A percentile compares a stretch with the other conserved stretches of the same genome.
phyloP scores from a whole-genome alignment of 345 rosid species.

The Microcos paniculata region DNA sequence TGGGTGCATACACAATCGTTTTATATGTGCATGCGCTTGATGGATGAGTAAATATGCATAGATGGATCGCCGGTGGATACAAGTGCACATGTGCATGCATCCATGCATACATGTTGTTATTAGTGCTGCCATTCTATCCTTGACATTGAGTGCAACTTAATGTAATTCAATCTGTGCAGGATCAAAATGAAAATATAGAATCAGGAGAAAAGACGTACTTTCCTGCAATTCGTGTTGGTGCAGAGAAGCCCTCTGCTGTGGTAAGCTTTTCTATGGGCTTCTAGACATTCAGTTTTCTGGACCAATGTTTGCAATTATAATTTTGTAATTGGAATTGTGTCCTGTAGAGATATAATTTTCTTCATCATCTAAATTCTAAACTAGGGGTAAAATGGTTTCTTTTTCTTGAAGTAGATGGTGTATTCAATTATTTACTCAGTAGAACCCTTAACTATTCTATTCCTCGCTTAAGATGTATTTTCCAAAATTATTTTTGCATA shows the following conservation, averaged over 20 bases:
- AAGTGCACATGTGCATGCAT: not conserved
- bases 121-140: not conserved
- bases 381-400: not conserved
- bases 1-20: not conserved
- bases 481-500: not conserved
- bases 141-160: not conserved
- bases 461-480: not conserved
- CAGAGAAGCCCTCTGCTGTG: constrained; percentile 65
- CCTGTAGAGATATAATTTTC: not conserved
- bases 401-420: not conserved
- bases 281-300: not conserved
- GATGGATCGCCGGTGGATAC: not conserved
- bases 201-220: constrained; percentile 88
- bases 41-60: not conserved
- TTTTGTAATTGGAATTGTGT: not conserved
- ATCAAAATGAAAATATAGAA: constrained; percentile 51
- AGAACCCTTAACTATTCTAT: constrained; percentile 2
- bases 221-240: constrained; percentile 76
- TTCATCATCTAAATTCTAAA: not conserved
- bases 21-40: not conserved
- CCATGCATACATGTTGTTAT: not conserved
- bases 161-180: constrained; percentile 44
- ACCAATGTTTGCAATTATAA: not conserved
- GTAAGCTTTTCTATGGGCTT: constrained; percentile 41
- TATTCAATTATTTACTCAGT: not conserved